Evolutionary conservation across 352 stramenopile genomes (phyloP).

Genomic region (Thalassiosira livingstoniorum): DNA sequence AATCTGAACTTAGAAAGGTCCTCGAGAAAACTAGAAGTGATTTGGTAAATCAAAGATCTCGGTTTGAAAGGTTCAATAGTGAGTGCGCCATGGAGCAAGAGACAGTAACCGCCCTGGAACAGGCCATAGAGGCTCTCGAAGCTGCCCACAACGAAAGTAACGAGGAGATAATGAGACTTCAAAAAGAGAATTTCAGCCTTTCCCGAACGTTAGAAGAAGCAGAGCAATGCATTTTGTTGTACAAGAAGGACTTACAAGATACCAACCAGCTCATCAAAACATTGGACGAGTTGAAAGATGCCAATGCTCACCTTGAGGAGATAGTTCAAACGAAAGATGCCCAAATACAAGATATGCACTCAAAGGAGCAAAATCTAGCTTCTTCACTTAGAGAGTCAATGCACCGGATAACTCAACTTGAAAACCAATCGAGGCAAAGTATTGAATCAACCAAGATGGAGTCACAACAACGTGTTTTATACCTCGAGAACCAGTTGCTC

Average conservation of each 20-base stretch:
- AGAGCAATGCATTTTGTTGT: slow-evolving; percentile 50
- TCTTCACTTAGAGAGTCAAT: slow-evolving; percentile 21
- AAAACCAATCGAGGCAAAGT: slow-evolving; percentile 6
- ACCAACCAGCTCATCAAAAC: slow-evolving; percentile 38
- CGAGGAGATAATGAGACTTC: slow-evolving; percentile 43
- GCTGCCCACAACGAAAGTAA: slow-evolving; percentile 42
- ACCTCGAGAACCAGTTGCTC: slow-evolving; percentile 9
- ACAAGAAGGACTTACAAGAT: slow-evolving; percentile 46
- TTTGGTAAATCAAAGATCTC: slow-evolving; percentile 20
- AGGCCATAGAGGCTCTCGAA: slow-evolving; percentile 49
- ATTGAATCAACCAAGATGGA: slow-evolving; percentile 11
- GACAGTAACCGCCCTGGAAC: slow-evolving; percentile 42
- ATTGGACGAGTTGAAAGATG: slow-evolving; percentile 48
- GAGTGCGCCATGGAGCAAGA: slow-evolving; percentile 54
- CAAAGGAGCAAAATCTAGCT: slow-evolving; percentile 18
- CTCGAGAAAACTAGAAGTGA: slow-evolving; percentile 42
- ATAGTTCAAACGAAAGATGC: slow-evolving; percentile 43
- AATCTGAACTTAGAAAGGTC: slow-evolving; percentile 31
- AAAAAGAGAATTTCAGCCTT: slow-evolving; percentile 46
- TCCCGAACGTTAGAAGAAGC: slow-evolving; percentile 47
- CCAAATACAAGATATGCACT: slow-evolving; percentile 40
- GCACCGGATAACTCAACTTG: slow-evolving; percentile 30
- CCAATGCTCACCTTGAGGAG: slow-evolving; percentile 47
- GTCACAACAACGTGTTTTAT: background rate
- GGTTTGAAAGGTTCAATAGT: slow-evolving; percentile 50